Percentiles rank a stretch among this genome's conserved stretches.
These are phyloP conservation scores for Flaveria robusta DNA, from an alignment of 129 eudicot genomes.

Conservation along the genomic window DNA sequence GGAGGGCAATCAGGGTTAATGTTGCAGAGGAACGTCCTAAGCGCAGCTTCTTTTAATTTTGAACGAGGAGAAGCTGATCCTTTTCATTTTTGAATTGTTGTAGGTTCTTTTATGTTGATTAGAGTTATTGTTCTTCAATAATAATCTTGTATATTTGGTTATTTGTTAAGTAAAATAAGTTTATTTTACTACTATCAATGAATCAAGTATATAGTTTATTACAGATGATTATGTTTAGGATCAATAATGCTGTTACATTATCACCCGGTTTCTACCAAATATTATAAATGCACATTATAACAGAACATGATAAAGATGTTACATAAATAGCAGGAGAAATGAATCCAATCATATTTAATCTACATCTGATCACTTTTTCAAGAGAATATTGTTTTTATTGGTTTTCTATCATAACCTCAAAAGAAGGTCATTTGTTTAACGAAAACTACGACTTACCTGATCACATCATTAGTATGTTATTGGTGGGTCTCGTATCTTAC, in stretches of 20 bases:
- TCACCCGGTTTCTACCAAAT: too few species aligned
- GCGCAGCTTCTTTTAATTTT: constrained; percentile 48
- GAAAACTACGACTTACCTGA: too few species aligned
- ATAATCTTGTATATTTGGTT: constrained; percentile 11
- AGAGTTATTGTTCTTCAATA: constrained; percentile 22
- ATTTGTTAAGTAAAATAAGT: background rate
- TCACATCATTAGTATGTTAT: too few species aligned
- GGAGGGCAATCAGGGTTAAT: constrained; percentile 71
- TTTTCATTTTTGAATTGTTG: constrained; percentile 28
- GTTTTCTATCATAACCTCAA: too few species aligned
- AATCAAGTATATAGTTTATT: too few species aligned
- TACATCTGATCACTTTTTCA: background rate
- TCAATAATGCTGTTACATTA: background rate
- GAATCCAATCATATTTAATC: background rate
- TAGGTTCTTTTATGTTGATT: constrained; percentile 24
- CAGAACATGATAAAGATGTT: background rate
- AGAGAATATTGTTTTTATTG: too few species aligned
- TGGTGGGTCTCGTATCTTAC: too few species aligned
- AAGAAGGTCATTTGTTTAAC: too few species aligned
- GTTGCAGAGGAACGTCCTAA: constrained; percentile 69
- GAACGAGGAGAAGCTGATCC: constrained; percentile 19
- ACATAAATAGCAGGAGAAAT: background rate
- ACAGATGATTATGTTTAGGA: background rate
- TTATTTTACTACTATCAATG: background rate
- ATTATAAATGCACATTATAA: too few species aligned